Base-by-base conservation (phyloP, 768 basidiomycete genomes). In the Steccherinum ochraceum region DNA sequence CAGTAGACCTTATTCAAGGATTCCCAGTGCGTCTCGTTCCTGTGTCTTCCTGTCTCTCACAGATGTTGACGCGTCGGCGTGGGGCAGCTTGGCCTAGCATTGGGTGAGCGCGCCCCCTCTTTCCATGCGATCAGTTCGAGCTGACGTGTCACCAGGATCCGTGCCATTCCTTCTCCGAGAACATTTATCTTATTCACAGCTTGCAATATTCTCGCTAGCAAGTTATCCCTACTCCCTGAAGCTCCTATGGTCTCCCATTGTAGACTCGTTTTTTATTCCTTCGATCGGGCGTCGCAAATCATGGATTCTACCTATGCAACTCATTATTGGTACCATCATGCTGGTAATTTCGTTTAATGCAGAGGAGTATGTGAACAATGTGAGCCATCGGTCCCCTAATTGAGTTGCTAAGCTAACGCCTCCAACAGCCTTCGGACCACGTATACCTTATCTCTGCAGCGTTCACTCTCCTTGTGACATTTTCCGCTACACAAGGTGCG, bases 231-330 rank as follows among this genome's bases (percentile, higher is more conserved):
- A 98, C 72, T 96, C 93, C 19, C 81, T 99, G 61, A 99, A 99
- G 71, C 69, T 99, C 54, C 67, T 98, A 56, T 98, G 95, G 94
- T 95, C 93, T 5, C 96, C 96, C 47, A 86, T 99, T 54, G 92
- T 99, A 49, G 96, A 99, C 63, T 89, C 95, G 1, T 73, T 87
- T 56, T 99, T 87, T 67, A 73, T 86, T 60, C 70, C 81, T 30
- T 84, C 81, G 40, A 58, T 94, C 55, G 96, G 96, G n/a, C 84
- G 96, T 46, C 78, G 96, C 56, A 99, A 97, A 68, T 93, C 91
- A 54, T 99, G 96, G 96, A 98, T 99, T 58, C 86, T 98, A 55
- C 96, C 96, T 41, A 96, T 99, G 78, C 96, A 99, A 66, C 65
- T 84, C 25, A 81, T 93, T 56, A 88, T 97, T 46, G 96, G 93